Conservation (phyloP, 768 basidiomycete species). For the Mrakia gelida region DNA sequence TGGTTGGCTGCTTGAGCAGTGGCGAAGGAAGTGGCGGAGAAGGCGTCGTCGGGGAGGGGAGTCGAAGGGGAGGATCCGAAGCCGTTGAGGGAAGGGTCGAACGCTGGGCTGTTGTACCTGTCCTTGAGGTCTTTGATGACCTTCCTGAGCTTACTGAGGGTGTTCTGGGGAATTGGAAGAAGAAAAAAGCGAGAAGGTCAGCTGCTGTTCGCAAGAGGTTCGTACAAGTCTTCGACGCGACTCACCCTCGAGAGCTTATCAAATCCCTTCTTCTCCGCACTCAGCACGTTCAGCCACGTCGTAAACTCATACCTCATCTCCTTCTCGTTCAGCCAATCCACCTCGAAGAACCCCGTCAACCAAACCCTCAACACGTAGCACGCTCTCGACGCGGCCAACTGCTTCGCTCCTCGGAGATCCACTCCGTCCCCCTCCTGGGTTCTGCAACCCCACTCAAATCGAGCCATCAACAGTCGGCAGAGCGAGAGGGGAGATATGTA, state of each 20-base stretch:
- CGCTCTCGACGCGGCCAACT: slow-evolving; percentile 79
- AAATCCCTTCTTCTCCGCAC: slow-evolving; percentile 52
- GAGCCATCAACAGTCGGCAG: slow-evolving; percentile 71
- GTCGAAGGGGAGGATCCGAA: background rate
- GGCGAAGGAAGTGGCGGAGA: background rate
- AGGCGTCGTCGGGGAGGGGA: background rate
- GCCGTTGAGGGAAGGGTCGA: background rate
- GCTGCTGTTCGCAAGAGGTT: background rate
- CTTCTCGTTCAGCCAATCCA: slow-evolving; percentile 78
- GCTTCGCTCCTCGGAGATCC: slow-evolving; percentile 50
- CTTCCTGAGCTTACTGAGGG: slow-evolving; percentile 75
- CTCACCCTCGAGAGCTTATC: slow-evolving; percentile 3
- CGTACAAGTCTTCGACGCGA: background rate
- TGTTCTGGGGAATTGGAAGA: background rate
- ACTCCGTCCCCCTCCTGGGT: slow-evolving; percentile 33
- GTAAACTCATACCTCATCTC: slow-evolving; percentile 69
- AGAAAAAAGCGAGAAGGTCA: background rate
- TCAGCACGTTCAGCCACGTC: slow-evolving; percentile 74
- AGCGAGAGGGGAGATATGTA: slow-evolving; percentile 76
- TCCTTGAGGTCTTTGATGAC: slow-evolving; percentile 73
- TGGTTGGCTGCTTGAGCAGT: background rate
- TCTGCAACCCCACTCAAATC: slow-evolving; percentile 83
- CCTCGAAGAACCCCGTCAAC: slow-evolving; percentile 81
- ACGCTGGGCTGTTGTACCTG: slow-evolving; percentile 13
- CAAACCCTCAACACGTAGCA: slow-evolving; percentile 87